phyloP scores from a whole-genome alignment of 148 eudicot species.

The Camellia sinensis region DNA sequence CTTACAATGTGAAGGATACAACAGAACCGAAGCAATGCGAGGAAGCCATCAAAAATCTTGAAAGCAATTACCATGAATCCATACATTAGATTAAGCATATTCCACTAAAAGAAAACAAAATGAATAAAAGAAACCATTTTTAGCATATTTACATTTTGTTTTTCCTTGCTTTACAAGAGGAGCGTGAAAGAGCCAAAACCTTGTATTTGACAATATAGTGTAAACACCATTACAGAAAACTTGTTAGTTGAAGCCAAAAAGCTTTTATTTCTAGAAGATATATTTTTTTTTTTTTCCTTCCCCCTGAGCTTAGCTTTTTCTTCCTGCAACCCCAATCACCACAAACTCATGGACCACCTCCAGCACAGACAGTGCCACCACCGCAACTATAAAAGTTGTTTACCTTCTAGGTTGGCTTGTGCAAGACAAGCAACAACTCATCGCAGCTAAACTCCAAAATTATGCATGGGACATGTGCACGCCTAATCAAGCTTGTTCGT shows the following conservation, averaged over 20 bases:
- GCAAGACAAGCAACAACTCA: background rate
- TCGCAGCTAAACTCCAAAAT: background rate
- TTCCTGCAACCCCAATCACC: background rate
- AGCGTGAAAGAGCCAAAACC: background rate
- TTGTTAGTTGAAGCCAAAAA: background rate
- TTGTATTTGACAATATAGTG: background rate
- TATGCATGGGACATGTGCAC: background rate
- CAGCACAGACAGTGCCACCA: background rate
- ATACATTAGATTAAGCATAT: background rate
- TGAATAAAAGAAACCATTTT: background rate
- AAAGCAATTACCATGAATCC: background rate
- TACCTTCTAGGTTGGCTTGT: background rate
- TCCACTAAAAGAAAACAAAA: slow-evolving; percentile 6
- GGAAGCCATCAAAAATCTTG: background rate
- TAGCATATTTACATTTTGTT: background rate
- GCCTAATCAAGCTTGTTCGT: background rate
- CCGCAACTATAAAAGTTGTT: background rate
- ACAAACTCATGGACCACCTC: slow-evolving; percentile 6
- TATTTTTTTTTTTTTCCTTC: background rate
- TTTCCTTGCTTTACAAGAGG: background rate
- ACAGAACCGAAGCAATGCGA: background rate
- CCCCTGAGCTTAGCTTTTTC: too few relatives aligned
- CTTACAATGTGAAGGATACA: background rate
- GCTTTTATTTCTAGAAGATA: background rate
- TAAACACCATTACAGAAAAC: background rate